These are phyloP conservation scores for Entophlyctis luteolus DNA, from an alignment of 192 early-diverging fungal genomes.

Conservation along the genomic window DNA sequence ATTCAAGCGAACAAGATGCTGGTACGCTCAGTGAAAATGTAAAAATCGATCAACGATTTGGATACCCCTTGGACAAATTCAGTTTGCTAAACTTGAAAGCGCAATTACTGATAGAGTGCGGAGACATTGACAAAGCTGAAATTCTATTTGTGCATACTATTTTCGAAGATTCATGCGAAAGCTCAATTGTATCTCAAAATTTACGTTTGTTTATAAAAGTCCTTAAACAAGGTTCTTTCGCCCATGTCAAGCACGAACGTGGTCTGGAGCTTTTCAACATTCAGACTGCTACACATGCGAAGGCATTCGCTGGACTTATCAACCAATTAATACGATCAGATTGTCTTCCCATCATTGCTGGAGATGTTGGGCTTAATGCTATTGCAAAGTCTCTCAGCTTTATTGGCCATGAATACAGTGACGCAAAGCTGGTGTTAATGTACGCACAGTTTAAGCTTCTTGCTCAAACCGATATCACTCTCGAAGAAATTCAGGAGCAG, in stretches of 20 bases:
- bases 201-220: no score
- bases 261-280: no score
- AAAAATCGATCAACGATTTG: not conserved
- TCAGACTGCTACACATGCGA: no score
- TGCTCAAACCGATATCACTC: not conserved
- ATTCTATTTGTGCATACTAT: not conserved
- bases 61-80: not conserved
- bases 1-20: not conserved
- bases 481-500: not conserved
- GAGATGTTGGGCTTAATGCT: not conserved
- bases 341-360: no score
- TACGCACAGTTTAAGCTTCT: not conserved
- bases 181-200: no score
- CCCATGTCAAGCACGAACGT: no score
- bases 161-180: no score
- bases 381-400: not conserved
- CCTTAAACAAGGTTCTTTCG: no score
- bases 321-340: no score
- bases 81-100: not conserved
- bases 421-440: not conserved
- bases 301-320: no score
- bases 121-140: not conserved
- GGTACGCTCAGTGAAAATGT: not conserved
- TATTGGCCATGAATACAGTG: not conserved
- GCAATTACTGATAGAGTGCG: conserved; percentile 2